A percentile compares a stretch with the other conserved stretches of the same genome.
Evolutionary conservation across 352 stramenopile species (phyloP).

Genomic region (Blastocystis sp.): DNA sequence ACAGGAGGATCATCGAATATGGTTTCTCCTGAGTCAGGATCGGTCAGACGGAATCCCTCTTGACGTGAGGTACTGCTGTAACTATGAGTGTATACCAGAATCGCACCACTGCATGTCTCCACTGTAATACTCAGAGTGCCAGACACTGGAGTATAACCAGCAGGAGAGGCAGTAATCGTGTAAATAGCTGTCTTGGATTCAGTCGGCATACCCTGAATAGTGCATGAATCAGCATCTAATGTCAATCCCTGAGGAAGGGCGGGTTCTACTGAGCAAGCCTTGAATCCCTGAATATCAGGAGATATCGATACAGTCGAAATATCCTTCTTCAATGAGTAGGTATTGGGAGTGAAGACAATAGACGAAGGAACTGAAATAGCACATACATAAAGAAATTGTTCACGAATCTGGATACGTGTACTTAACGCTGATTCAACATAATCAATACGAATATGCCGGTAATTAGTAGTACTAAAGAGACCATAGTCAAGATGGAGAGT

Average conservation of each 20-base stretch:
- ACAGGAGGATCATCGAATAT: not conserved
- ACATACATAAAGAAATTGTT: slow-evolving; percentile 18
- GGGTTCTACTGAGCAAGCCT: not conserved
- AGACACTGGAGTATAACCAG: not conserved
- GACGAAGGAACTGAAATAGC: not conserved
- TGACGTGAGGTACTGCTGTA: not conserved
- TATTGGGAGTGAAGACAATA: not conserved
- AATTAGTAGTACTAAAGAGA: not conserved
- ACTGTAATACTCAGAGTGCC: not conserved
- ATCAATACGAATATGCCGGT: not conserved
- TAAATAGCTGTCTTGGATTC: not conserved
- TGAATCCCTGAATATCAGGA: not conserved
- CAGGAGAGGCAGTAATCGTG: not conserved
- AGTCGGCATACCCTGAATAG: slow-evolving; percentile 10
- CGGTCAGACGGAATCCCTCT: not conserved
- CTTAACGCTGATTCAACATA: not conserved
- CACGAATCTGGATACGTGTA: not conserved
- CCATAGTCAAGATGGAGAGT: not conserved
- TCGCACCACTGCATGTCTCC: not conserved
- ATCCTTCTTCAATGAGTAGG: not conserved
- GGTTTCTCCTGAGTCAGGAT: not conserved
- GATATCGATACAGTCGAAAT: not conserved
- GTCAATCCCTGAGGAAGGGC: slow-evolving; percentile 49
- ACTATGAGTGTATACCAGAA: not conserved
- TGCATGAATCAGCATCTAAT: slow-evolving; percentile 3